A percentile compares a stretch with the other conserved stretches of the same genome.
phyloP scores from a whole-genome alignment of 202 grass and related monocot species.

The Carex sylvatica region DNA sequence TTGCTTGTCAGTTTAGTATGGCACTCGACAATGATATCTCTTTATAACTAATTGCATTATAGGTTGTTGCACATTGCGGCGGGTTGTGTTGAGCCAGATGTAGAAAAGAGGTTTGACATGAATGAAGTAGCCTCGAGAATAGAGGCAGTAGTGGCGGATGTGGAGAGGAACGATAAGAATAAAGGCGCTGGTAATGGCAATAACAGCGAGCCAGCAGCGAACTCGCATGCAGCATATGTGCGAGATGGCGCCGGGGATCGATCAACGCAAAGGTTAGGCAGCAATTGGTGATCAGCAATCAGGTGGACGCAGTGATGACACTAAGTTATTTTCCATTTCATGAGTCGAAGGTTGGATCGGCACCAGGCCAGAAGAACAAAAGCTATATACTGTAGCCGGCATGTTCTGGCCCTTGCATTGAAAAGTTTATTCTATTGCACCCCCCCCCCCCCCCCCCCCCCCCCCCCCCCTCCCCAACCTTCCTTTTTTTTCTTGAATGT shows the following conservation, averaged over 20 bases:
- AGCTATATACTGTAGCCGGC: neutral
- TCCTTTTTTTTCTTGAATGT: neutral
- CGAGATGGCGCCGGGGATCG: conserved; percentile 37
- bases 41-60: neutral
- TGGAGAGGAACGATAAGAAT: conserved; percentile 24
- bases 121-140: conserved; percentile 44
- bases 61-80: conserved; percentile 49
- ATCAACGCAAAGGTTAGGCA: conserved; percentile 25
- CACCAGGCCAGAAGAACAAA: neutral
- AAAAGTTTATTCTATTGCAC: neutral
- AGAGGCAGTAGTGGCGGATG: conserved; percentile 39
- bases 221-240: conserved; percentile 41
- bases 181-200: neutral
- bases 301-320: conserved; percentile 4
- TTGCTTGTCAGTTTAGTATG: neutral
- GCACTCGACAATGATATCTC: neutral
- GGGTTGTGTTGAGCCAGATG: conserved; percentile 46
- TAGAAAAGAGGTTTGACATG: conserved; percentile 48
- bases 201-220: neutral
- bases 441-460: too few species aligned
- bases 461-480: too few species aligned
- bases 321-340: conserved; percentile 48
- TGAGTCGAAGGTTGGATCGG: conserved; percentile 15
- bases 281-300: neutral
- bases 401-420: neutral